A percentile compares a stretch with the other conserved stretches of the same genome.
Evolutionary conservation across 768 basidiomycete species (phyloP).

Genomic region (Tricholoma sp.): DNA sequence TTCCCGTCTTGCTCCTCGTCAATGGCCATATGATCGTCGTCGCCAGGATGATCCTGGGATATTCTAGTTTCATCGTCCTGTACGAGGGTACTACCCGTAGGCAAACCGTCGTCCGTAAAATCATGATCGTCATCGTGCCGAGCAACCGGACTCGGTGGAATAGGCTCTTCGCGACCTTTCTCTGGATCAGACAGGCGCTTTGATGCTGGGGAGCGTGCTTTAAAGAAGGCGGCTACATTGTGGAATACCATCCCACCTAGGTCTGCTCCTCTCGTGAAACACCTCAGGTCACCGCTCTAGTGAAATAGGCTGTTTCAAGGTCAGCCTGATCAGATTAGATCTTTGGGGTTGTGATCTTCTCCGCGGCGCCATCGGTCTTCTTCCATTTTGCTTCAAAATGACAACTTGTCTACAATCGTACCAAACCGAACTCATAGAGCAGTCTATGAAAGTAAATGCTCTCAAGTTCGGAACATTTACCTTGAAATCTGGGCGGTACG

Average conservation of each 20-base stretch:
- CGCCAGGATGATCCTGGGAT: not conserved
- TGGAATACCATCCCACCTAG: slow-evolving; percentile 3
- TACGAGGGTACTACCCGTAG: not conserved
- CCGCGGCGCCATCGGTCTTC: no score
- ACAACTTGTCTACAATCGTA: slow-evolving; percentile 36
- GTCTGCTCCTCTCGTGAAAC: no score
- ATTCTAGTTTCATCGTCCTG: not conserved
- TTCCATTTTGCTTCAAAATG: slow-evolving; percentile 14
- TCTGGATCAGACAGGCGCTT: slow-evolving; percentile 11
- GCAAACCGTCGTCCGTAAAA: slow-evolving; percentile 2
- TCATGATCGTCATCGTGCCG: slow-evolving; percentile 11
- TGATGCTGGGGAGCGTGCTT: slow-evolving; percentile 1
- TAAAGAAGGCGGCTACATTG: slow-evolving; percentile 12
- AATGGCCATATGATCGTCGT: not conserved
- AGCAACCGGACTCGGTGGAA: not conserved
- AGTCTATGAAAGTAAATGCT: slow-evolving; percentile 63
- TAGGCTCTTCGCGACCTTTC: slow-evolving; percentile 6
- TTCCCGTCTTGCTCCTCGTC: slow-evolving; percentile 4
- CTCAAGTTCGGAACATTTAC: slow-evolving; percentile 90
- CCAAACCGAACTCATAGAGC: slow-evolving; percentile 63
- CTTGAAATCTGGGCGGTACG: slow-evolving; percentile 91
- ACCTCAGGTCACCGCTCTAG: no score
- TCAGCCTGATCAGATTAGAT: no score
- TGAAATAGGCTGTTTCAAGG: no score
- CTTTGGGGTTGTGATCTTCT: no score